These are phyloP conservation scores for Hippophae tibetana DNA, from an alignment of 306 rosid species.

Conservation along the genomic window DNA sequence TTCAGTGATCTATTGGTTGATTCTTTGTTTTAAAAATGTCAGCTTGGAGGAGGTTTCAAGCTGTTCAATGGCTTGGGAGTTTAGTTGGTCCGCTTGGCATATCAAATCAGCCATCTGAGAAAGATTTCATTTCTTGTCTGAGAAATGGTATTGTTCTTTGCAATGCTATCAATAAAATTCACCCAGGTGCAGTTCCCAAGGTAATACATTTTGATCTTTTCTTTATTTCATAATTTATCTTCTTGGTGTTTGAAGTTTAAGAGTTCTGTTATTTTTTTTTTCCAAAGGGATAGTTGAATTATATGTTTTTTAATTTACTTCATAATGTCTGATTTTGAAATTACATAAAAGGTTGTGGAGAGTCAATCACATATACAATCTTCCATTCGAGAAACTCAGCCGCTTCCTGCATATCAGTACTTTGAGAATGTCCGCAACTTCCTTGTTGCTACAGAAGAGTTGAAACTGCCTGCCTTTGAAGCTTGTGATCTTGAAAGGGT, in stretches of 20 bases:
- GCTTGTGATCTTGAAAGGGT: conserved; percentile 95
- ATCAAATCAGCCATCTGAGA: conserved; percentile 65
- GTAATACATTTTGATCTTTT: conserved; percentile 24
- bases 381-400: conserved; percentile 54
- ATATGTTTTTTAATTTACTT: neutral
- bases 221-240: neutral
- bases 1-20: neutral
- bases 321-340: conserved; percentile 1
- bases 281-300: neutral
- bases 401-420: conserved; percentile 90
- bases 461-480: conserved; percentile 80
- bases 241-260: neutral
- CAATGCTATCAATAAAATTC: conserved; percentile 84
- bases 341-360: conserved; percentile 67
- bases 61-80: conserved; percentile 75
- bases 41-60: conserved; percentile 91
- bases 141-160: conserved; percentile 79
- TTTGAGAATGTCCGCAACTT: conserved; percentile 90
- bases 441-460: conserved; percentile 55
- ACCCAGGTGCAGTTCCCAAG: conserved; percentile 79
- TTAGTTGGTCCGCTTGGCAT: conserved; percentile 67
- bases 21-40: conserved; percentile 4
- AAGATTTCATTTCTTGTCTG: conserved; percentile 77
- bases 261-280: neutral
- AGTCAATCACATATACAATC: conserved; percentile 43